Evolutionary conservation across 2,329 filamentous ascomycete genomes (phyloP), one percentile per base, ranked within the genome.

Genomic region (Neurospora sp.): DNA sequence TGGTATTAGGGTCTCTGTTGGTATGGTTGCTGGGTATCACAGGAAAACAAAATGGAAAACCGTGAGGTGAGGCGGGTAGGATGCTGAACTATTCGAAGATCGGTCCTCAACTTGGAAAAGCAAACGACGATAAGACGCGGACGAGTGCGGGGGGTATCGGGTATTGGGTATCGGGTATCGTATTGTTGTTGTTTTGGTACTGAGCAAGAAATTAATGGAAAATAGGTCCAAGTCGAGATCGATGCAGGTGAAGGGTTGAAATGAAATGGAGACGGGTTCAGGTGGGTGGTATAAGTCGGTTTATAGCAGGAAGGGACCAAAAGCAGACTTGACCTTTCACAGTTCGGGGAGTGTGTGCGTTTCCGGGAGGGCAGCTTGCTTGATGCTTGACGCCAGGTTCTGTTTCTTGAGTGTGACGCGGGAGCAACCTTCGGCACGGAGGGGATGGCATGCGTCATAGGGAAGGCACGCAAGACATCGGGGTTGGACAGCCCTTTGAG

Each of bases 361-460:
- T 62, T 62, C 52, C 28, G 52, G 52, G 52, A 28, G 28, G 52
- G 52, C 52, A 62, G 52, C 28, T 36, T 62, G 28, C 52, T 62
- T 62, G 52, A 33, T 33, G 52, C 52, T 62, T 62, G 52, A 62
- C 52, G 28, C 52, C 52, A 62, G 52, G 52, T 33, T 62, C 52
- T 62, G 52, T 33, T 33, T 68, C 38, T 23, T n/a, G 66, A 40
- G 70, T 74, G 70, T 74, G 70, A 73, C 72, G 72, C 71, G 69
- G 67, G 28, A 38, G 38, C 40, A 38, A 43, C 66, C 28, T 38
- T 68, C 19, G 46, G 46, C 43, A 36, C 58, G 43, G 66, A 15
- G 38, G 38, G 36, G 36, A 39, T 72, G 68, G 58, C 71, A 42
- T 74, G 71, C 73, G 73, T 74, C 73, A 74, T 74, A 74, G 71